Evolutionary conservation across 2,329 filamentous ascomycete species (phyloP).

Genomic region (Penicillium italicum): DNA sequence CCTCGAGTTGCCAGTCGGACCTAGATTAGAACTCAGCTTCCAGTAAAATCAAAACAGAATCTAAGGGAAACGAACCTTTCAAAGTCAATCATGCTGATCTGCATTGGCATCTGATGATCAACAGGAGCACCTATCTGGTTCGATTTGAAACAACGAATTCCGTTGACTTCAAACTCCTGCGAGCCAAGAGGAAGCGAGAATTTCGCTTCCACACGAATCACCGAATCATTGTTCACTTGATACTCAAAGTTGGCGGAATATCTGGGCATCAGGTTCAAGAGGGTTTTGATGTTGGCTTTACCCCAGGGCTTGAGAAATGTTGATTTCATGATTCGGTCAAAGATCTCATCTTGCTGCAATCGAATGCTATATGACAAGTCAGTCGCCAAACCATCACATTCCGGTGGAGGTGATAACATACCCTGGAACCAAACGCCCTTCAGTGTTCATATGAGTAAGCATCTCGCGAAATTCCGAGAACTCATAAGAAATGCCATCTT

Average conservation of each 20-base stretch:
- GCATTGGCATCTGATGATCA: constrained; percentile 30
- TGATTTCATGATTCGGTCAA: constrained; percentile 30
- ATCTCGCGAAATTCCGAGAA: constrained; percentile 41
- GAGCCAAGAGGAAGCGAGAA: constrained; percentile 31
- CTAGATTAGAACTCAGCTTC: constrained; percentile 18
- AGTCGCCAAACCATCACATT: neutral
- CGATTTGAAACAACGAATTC: constrained; percentile 36
- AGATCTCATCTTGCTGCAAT: constrained; percentile 24
- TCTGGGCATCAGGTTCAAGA: constrained; percentile 27
- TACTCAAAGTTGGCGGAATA: constrained; percentile 46
- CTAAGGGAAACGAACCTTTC: constrained; percentile 28
- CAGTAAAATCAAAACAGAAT: neutral
- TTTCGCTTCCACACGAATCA: constrained; percentile 39
- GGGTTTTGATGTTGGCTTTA: constrained; percentile 19
- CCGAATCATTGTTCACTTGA: constrained; percentile 22
- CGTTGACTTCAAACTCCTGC: constrained; percentile 33
- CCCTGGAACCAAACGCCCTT: constrained; percentile 39
- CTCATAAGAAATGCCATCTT: constrained; percentile 29
- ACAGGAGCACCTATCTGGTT: constrained; percentile 18
- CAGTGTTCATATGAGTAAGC: constrained; percentile 35
- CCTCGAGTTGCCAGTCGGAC: constrained; percentile 42
- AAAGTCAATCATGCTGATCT: constrained; percentile 38
- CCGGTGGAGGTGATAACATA: constrained; percentile 19
- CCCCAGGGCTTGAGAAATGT: constrained; percentile 27
- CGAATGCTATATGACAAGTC: constrained; percentile 21